Evolutionary conservation across 495 filamentous ascomycete genomes (phyloP).

Genomic region (Pyrenopolyporus hunteri): DNA sequence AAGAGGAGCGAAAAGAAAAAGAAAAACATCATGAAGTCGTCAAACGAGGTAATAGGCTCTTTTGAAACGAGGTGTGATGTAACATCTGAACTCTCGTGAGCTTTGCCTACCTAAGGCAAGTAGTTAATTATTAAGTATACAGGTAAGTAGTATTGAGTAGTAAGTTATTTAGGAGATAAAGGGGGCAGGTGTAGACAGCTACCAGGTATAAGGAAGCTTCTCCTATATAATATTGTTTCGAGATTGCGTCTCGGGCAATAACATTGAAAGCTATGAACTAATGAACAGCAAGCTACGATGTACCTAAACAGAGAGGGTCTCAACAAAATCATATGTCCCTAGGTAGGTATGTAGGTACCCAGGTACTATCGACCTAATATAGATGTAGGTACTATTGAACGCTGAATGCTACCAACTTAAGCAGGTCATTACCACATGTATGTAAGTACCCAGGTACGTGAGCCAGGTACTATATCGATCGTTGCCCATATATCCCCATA

Average conservation of each 20-base stretch:
- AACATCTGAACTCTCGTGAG: constrained; percentile 3
- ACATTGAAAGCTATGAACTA: not conserved
- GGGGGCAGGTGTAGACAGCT: too few relatives aligned
- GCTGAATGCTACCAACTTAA: too few relatives aligned
- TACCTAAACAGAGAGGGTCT: constrained; percentile 8
- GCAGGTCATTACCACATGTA: too few relatives aligned
- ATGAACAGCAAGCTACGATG: not conserved
- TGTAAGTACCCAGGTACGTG: too few relatives aligned
- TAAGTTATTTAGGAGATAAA: not conserved
- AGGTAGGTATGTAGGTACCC: not conserved
- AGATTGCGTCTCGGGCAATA: constrained; percentile 1
- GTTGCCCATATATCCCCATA: too few relatives aligned
- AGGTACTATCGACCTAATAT: too few relatives aligned
- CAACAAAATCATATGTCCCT: constrained; percentile 17
- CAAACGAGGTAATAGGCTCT: not conserved
- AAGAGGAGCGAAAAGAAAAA: constrained; percentile 6
- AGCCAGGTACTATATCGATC: too few relatives aligned
- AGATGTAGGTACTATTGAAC: not conserved
- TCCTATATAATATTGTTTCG: constrained; percentile 11
- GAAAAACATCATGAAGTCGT: not conserved
- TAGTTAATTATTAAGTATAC: too few relatives aligned
- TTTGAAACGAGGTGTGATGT: constrained; percentile 10
- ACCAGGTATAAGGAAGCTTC: constrained; percentile 1
- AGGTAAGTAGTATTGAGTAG: too few relatives aligned
- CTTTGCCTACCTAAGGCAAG: constrained; percentile 2